Base-by-base conservation (phyloP, 768 basidiomycete genomes). In the Amanita fuliginea region DNA sequence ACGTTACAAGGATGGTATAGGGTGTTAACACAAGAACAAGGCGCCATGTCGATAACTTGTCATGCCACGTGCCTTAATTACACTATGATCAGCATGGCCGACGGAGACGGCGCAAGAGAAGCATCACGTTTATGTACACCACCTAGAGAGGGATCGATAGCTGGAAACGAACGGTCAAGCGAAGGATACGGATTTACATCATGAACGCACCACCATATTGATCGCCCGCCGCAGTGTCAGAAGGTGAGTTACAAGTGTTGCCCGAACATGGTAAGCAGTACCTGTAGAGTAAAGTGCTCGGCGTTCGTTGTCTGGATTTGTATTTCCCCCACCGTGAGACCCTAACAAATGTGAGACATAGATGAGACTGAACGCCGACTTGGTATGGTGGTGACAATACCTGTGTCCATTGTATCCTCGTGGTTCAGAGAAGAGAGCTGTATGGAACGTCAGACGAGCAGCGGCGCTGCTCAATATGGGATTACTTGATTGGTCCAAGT, bases 1-100 rank as follows among this genome's bases (percentile, higher is more conserved):
- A 10, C 21, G 59, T 54, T 48, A 60, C 54, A 22, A 58, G 24
- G 45, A 60, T 46, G 22, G 54, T 54, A 34, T 58, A 55, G 9
- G 60, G 59, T 1, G 58, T 60, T 41, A 60, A 50, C 7, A 53
- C 54, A 24, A 63, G 42, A 9, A 58, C 50, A 16, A 60, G 22
- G 28, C 39, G 47, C 39, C 21, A 42, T 21, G 28, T 19, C 3
- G 37, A 41, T n/a, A 32, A 34, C 36, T 49, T 49, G 18, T 19
- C 33, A 18, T n/a, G 28, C 40, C 39, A 33, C 14, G 24, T 16
- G 42, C n/a, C 44, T 35, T 14, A 13, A 18, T 39, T 34, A 47
- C 34, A 40, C 22, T 19, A 33, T 26, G 6, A 36, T 37, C n/a
- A 40, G 14, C 16, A 26, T 3, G 16, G 4, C 19, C 30, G 36